Evolutionary conservation across 345 rosid species (phyloP).

Genomic region (Rhizophora apiculata): DNA sequence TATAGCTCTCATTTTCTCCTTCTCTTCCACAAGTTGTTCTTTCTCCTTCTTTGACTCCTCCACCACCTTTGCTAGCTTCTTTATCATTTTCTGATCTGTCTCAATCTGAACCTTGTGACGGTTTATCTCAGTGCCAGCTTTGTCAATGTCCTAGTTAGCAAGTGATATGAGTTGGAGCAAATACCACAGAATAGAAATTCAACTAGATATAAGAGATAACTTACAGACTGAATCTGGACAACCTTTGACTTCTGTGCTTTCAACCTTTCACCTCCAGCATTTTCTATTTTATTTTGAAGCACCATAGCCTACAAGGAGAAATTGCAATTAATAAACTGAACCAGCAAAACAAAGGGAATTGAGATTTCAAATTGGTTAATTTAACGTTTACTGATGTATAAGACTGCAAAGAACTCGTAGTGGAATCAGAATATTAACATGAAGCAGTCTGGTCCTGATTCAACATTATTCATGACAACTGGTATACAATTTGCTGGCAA

Average conservation of each 20-base stretch:
- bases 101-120: conserved; percentile 86
- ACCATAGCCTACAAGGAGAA: conserved; percentile 53
- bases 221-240: conserved; percentile 78
- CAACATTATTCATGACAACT: too few species aligned
- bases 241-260: conserved; percentile 80
- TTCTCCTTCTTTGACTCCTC: conserved; percentile 79
- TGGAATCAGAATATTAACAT: conserved; percentile 8
- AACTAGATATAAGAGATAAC: conserved; percentile 26
- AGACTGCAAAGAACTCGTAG: neutral
- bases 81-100: conserved; percentile 78
- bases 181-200: conserved; percentile 13
- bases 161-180: conserved; percentile 24
- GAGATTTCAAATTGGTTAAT: neutral
- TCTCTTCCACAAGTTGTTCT: conserved; percentile 62
- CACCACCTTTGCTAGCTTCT: conserved; percentile 79
- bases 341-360: neutral
- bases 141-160: conserved; percentile 71
- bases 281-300: conserved; percentile 86
- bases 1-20: conserved; percentile 52
- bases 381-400: neutral
- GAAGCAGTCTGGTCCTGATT: neutral
- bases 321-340: neutral
- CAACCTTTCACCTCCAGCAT: conserved; percentile 79
- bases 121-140: conserved; percentile 76
- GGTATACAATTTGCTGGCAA: neutral